Conservation (phyloP, 73 alveolate genomes). For the Paramecium biaurelia region DNA sequence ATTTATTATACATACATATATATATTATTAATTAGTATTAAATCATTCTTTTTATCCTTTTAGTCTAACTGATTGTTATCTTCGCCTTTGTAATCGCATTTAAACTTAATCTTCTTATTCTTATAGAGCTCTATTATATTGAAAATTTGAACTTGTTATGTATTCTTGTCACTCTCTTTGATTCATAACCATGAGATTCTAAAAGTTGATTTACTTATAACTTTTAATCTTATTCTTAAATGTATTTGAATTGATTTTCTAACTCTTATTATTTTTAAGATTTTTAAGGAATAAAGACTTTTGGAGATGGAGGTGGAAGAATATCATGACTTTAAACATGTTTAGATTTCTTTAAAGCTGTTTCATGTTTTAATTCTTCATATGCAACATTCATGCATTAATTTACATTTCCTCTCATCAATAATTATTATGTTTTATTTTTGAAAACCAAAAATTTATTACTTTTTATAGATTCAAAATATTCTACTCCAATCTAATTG, state of each 20-base stretch:
- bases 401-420: slow-evolving; percentile 41
- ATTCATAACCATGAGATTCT: slow-evolving; percentile 32
- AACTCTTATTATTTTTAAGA: background rate
- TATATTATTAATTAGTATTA: background rate
- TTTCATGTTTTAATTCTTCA: background rate
- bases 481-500: slow-evolving; percentile 57
- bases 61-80: background rate
- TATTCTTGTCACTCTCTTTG: background rate
- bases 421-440: slow-evolving; percentile 53
- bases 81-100: background rate
- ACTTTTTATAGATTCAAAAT: slow-evolving; percentile 63
- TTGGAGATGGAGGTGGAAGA: background rate
- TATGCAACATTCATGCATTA: slow-evolving; percentile 52
- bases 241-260: background rate
- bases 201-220: background rate
- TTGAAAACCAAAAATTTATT: slow-evolving; percentile 60
- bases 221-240: background rate
- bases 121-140: background rate
- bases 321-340: background rate
- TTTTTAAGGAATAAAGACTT: background rate
- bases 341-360: background rate
- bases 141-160: background rate
- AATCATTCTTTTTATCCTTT: background rate
- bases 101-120: slow-evolving; percentile 3
- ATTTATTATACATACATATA: background rate